phyloP scores from a whole-genome alignment of 805 yeast genomes.

The Maudiozyma bulderi region DNA sequence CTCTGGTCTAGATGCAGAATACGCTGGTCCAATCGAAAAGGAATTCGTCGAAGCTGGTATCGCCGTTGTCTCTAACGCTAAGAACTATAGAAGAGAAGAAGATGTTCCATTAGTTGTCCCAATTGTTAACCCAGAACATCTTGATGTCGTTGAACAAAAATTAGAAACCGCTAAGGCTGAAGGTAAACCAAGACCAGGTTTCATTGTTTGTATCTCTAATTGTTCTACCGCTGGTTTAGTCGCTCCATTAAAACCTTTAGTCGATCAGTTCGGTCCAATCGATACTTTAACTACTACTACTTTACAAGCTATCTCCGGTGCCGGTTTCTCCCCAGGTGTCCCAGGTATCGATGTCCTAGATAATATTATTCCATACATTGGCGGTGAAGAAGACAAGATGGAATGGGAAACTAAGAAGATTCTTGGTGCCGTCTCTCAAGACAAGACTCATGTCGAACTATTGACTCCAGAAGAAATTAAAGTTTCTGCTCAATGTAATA shows the following conservation, averaged over 20 bases:
- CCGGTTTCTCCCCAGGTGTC: conserved; percentile 96
- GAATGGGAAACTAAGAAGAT: conserved; percentile 98
- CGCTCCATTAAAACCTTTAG: conserved; percentile 92
- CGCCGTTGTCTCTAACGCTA: conserved; percentile 87
- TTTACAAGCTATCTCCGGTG: conserved; percentile 95
- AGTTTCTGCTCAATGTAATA: conserved; percentile 92
- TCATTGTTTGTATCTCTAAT: conserved; percentile 89
- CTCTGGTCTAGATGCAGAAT: conserved; percentile 88
- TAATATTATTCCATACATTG: conserved; percentile 87
- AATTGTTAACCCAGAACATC: conserved; percentile 86
- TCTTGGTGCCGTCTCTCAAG: conserved; percentile 51
- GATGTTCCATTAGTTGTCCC: conserved; percentile 93
- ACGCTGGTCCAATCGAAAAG: conserved; percentile 86
- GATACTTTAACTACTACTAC: conserved; percentile 83
- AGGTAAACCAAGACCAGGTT: conserved; percentile 61
- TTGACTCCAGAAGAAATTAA: conserved; percentile 61
- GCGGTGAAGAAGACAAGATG: conserved; percentile 96
- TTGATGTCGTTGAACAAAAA: conserved; percentile 57
- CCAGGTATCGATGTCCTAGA: conserved; percentile 91
- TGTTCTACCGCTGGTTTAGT: conserved; percentile 98
- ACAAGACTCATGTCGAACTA: conserved; percentile 46
- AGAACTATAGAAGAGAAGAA: conserved; percentile 81
- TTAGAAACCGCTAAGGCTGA: conserved; percentile 43
- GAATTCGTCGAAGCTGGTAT: conserved; percentile 75
- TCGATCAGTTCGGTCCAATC: conserved; percentile 83